phyloP scores from a whole-genome alignment of 371 early-diverging fungal species.

The Rhizomucor miehei region DNA sequence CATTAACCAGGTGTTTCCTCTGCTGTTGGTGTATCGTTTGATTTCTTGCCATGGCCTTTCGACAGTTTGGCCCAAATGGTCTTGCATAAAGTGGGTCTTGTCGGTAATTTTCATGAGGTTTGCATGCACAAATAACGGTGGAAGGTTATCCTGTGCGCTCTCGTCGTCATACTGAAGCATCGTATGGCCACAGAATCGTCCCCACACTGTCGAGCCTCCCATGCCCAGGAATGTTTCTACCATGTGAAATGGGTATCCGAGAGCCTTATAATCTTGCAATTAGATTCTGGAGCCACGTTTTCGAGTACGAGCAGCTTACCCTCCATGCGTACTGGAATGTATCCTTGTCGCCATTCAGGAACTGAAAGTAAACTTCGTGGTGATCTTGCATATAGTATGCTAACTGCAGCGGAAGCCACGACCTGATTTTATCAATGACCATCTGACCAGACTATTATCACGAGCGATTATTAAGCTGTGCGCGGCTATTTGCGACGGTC shows the following conservation, averaged over 20 bases:
- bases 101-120: conserved; percentile 42
- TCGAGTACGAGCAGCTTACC: conserved; percentile 8
- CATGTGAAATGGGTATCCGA: conserved; percentile 34
- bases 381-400: conserved; percentile 45
- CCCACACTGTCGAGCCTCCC: conserved; percentile 30
- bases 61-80: background rate
- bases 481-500: background rate
- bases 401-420: conserved; percentile 40
- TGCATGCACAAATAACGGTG: conserved; percentile 40
- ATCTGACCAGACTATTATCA: conserved; percentile 42
- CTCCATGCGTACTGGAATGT: conserved; percentile 49
- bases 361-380: conserved; percentile 39
- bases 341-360: conserved; percentile 48
- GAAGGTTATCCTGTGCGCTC: background rate
- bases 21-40: conserved; percentile 29
- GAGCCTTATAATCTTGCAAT: conserved; percentile 12
- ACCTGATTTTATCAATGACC: conserved; percentile 34
- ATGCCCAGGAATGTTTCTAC: conserved; percentile 35
- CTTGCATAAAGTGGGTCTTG: conserved; percentile 22
- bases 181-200: conserved; percentile 41
- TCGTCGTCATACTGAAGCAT: conserved; percentile 39
- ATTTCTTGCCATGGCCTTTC: conserved; percentile 37
- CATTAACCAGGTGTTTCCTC: conserved; percentile 22
- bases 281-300: background rate
- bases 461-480: background rate